A percentile compares a stretch with the other conserved stretches of the same genome.
phyloP scores from a whole-genome alignment of 129 eudicot genomes.

The Centaurea solstitialis region DNA sequence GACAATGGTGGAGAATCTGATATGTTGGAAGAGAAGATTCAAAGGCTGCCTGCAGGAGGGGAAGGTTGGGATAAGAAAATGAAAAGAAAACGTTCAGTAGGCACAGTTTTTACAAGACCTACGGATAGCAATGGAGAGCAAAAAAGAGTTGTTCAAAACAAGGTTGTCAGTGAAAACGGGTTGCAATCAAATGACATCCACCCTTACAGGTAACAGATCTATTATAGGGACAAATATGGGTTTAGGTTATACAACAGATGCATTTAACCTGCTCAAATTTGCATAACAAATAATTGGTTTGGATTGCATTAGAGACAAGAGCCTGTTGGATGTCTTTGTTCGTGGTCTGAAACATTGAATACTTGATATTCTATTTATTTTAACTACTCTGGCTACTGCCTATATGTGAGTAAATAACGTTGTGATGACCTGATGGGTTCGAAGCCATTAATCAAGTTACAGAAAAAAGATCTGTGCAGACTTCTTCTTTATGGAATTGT shows the following conservation, averaged over 20 bases:
- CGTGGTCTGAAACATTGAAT: neutral
- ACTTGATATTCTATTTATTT: neutral
- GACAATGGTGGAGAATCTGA: constrained; percentile 65
- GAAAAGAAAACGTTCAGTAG: constrained; percentile 88
- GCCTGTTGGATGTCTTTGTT: neutral
- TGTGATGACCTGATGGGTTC: neutral
- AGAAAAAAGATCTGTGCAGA: neutral
- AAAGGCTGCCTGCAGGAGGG: constrained; percentile 78
- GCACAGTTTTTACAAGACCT: constrained; percentile 59
- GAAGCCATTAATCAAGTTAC: neutral
- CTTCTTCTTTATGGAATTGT: neutral
- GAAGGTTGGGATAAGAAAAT: constrained; percentile 95
- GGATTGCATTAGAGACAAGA: neutral
- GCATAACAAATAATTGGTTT: neutral
- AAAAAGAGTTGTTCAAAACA: constrained; percentile 56
- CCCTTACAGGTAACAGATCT: constrained; percentile 55
- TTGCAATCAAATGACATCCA: constrained; percentile 51
- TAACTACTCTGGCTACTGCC: neutral
- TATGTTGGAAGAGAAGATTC: constrained; percentile 66
- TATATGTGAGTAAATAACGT: neutral
- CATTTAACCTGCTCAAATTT: constrained; percentile 5
- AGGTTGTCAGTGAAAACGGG: constrained; percentile 54
- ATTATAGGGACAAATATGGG: constrained; percentile 2
- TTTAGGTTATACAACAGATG: neutral
- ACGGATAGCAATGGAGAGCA: constrained; percentile 60